These are phyloP conservation scores for Murraya paniculata DNA, from an alignment of 345 rosid species.

Conservation along the genomic window DNA sequence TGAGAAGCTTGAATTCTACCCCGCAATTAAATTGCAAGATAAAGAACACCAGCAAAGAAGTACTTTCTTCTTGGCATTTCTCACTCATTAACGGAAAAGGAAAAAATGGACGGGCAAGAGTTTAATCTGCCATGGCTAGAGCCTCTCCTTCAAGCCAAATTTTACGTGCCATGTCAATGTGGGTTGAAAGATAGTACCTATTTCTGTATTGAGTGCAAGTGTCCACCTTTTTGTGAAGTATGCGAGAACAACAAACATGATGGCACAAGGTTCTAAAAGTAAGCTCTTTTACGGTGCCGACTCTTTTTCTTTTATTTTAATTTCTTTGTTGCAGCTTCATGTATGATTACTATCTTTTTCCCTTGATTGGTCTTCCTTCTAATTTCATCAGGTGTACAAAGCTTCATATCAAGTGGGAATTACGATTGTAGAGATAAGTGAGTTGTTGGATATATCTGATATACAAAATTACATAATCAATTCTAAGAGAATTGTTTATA, in stretches of 20 bases:
- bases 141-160: neutral
- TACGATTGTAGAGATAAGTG: neutral
- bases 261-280: neutral
- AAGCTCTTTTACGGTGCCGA: neutral
- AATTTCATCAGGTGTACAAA: slow-evolving; percentile 4
- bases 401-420: slow-evolving; percentile 10
- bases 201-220: neutral
- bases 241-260: neutral
- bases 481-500: neutral
- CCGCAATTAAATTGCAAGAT: neutral
- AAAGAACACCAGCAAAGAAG: neutral
- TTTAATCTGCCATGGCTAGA: neutral
- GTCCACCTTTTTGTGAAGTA: neutral
- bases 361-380: neutral
- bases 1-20: neutral
- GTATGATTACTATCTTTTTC: too few species aligned
- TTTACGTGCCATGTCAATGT: neutral
- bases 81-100: neutral
- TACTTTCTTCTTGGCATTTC: neutral
- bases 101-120: neutral
- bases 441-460: neutral
- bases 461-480: neutral
- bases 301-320: neutral
- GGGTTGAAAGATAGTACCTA: neutral
- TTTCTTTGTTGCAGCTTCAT: neutral